phyloP scores from a whole-genome alignment of 345 rosid species.

The Brassica rapa region DNA sequence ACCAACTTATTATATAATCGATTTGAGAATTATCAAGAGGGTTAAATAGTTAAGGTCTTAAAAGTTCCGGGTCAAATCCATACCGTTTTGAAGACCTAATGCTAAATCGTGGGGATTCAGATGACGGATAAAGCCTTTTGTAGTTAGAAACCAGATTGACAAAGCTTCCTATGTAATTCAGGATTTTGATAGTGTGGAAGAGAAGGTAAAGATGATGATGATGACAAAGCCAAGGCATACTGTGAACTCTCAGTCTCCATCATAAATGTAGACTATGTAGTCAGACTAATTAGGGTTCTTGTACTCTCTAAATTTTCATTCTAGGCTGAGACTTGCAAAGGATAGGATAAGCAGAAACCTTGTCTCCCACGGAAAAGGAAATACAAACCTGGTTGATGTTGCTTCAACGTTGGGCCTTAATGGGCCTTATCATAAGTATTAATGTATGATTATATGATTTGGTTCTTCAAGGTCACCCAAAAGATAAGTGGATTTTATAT shows the following conservation, averaged over 20 bases:
- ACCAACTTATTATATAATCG: no score
- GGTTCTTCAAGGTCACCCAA: neutral
- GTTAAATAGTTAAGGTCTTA: neutral
- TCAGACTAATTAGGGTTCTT: neutral
- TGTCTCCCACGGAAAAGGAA: neutral
- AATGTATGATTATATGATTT: neutral
- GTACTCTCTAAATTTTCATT: neutral
- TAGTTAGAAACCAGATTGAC: slow-evolving; percentile 50
- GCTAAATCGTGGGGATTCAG: slow-evolving; percentile 42
- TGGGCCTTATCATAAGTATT: neutral
- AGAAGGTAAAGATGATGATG: slow-evolving; percentile 2
- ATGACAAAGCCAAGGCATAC: neutral
- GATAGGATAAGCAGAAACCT: neutral
- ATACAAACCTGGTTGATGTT: neutral
- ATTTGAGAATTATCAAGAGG: neutral
- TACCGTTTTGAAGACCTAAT: slow-evolving; percentile 51
- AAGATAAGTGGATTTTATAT: neutral
- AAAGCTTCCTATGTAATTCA: slow-evolving; percentile 47
- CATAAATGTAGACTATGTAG: neutral
- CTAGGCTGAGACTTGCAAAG: neutral
- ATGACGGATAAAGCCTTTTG: slow-evolving; percentile 44
- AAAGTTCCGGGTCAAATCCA: neutral
- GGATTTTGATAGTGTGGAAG: slow-evolving; percentile 9
- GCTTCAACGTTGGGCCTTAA: neutral
- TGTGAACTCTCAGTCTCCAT: slow-evolving; percentile 15